Evolutionary conservation across 1,139 yeast genomes (phyloP).

Genomic region (Debaryomyces nepalensis): DNA sequence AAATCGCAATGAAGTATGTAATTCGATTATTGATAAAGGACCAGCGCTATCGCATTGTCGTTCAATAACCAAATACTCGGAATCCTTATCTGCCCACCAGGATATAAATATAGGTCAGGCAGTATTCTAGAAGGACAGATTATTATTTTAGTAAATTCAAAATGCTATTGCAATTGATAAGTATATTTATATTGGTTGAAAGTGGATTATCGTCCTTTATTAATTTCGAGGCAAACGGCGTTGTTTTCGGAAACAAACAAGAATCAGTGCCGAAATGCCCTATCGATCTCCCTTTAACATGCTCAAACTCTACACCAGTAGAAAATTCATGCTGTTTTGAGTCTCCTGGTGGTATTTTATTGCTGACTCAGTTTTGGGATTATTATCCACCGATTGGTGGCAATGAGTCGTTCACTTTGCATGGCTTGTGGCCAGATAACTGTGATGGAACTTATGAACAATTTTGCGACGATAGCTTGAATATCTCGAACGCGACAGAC

Average conservation of each 20-base stretch:
- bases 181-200: not conserved
- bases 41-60: too few species aligned
- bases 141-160: not conserved
- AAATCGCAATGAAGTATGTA: too few species aligned
- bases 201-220: not conserved
- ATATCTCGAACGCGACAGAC: slow-evolving; percentile 53
- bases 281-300: slow-evolving; percentile 62
- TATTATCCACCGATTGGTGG: slow-evolving; percentile 56
- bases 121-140: not conserved
- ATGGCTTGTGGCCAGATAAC: slow-evolving; percentile 52
- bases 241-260: not conserved
- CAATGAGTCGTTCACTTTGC: slow-evolving; percentile 73
- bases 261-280: slow-evolving; percentile 54
- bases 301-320: slow-evolving; percentile 43
- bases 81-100: slow-evolving; percentile 9
- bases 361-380: slow-evolving; percentile 96
- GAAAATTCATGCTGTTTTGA: slow-evolving; percentile 80
- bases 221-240: not conserved
- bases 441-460: slow-evolving; percentile 51
- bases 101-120: slow-evolving; percentile 2
- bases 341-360: slow-evolving; percentile 81
- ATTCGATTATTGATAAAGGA: too few species aligned
- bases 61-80: slow-evolving; percentile 9
- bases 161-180: not conserved
- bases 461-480: slow-evolving; percentile 71